A percentile compares a stretch with the other conserved stretches of the same genome.
Conservation (phyloP, 75 land plant genomes). For the Isoetes taiwanensis region DNA sequence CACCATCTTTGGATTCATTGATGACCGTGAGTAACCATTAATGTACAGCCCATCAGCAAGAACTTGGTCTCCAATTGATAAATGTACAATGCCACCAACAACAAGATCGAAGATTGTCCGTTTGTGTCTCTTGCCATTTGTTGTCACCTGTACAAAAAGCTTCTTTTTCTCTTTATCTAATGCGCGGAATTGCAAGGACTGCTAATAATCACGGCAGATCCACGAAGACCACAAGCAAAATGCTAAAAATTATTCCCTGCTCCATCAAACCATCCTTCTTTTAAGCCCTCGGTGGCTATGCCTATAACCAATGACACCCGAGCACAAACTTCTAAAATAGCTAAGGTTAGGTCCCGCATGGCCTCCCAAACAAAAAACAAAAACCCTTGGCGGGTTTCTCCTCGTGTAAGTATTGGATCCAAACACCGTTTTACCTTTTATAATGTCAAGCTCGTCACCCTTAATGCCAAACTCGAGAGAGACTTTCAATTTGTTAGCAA, state of each 20-base stretch:
- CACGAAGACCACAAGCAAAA: slow-evolving; percentile 55
- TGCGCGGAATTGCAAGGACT: slow-evolving; percentile 53
- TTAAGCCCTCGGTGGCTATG: slow-evolving; percentile 61
- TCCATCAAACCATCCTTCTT: slow-evolving; percentile 68
- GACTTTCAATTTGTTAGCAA: slow-evolving; percentile 50
- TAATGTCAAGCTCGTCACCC: slow-evolving; percentile 15
- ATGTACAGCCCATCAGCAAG: slow-evolving; percentile 74
- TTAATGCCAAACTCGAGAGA: slow-evolving; percentile 28
- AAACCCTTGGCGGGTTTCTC: slow-evolving; percentile 51
- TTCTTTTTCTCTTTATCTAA: slow-evolving; percentile 53
- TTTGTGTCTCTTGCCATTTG: slow-evolving; percentile 32
- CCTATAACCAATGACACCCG: slow-evolving; percentile 55
- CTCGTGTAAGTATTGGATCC: slow-evolving; percentile 53
- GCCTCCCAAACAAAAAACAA: slow-evolving; percentile 79
- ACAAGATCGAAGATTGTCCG: slow-evolving; percentile 40
- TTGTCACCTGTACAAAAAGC: slow-evolving; percentile 39
- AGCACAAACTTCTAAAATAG: slow-evolving; percentile 68
- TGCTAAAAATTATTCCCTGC: slow-evolving; percentile 54
- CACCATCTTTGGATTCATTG: slow-evolving; percentile 55
- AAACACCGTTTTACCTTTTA: slow-evolving; percentile 37
- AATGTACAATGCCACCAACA: slow-evolving; percentile 72
- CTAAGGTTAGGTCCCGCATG: slow-evolving; percentile 58
- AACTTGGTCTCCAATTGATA: slow-evolving; percentile 66
- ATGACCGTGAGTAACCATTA: slow-evolving; percentile 40
- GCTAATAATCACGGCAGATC: slow-evolving; percentile 45